Conservation (phyloP, 306 rosid genomes). For the Pyrus communis region DNA sequence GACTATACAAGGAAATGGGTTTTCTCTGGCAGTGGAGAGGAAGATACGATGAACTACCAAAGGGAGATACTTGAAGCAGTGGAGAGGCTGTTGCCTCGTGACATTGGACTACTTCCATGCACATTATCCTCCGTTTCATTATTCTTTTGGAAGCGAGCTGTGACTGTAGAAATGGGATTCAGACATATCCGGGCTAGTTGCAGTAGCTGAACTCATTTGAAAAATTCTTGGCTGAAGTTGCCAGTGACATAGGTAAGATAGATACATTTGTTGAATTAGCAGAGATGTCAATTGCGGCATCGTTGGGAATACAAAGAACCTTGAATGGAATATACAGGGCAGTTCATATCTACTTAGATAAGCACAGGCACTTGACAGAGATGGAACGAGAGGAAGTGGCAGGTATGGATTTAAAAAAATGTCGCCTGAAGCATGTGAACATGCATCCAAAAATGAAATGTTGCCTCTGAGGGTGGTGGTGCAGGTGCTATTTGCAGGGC, state of each 20-base stretch:
- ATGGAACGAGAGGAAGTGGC: constrained; percentile 40
- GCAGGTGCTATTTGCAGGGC: constrained; percentile 37
- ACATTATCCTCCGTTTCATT: constrained; percentile 23
- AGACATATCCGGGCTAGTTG: constrained; percentile 15
- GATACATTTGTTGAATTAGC: constrained; percentile 31
- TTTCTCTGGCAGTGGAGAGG: not conserved
- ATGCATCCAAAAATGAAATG: constrained; percentile 39
- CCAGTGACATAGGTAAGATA: constrained; percentile 27
- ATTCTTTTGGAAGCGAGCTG: constrained; percentile 23
- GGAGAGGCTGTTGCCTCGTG: constrained; percentile 42
- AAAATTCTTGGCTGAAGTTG: constrained; percentile 30
- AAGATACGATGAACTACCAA: constrained; percentile 16
- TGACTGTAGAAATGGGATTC: constrained; percentile 34
- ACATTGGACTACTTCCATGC: constrained; percentile 29
- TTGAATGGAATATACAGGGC: constrained; percentile 47
- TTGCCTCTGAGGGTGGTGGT: constrained; percentile 40
- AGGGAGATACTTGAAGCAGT: constrained; percentile 50
- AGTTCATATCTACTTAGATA: constrained; percentile 32
- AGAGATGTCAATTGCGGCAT: constrained; percentile 35
- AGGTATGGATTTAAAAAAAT: constrained; percentile 38
- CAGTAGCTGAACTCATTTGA: constrained; percentile 46
- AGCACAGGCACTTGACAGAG: constrained; percentile 35
- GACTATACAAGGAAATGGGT: constrained; percentile 39
- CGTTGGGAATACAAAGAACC: constrained; percentile 26
- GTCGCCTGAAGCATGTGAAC: constrained; percentile 44